Percentiles rank a stretch among this genome's conserved stretches.
phyloP scores from a whole-genome alignment of 73 alveolate genomes.

The Paramecium tetraurelia region DNA sequence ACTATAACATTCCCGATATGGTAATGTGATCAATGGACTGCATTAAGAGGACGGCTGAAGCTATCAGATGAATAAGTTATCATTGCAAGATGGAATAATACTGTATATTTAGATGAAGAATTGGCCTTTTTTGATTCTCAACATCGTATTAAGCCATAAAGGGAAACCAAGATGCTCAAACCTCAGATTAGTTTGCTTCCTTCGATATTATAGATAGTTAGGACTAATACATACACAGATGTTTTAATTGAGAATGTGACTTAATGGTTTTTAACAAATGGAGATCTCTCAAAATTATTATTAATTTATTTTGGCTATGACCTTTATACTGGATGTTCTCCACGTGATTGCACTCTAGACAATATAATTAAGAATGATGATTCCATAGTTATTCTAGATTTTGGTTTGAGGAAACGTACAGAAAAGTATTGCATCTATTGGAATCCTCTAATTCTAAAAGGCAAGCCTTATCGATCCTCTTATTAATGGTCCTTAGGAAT shows the following conservation, averaged over 20 bases:
- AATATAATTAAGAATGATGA: constrained; percentile 34
- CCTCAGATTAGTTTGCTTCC: not conserved
- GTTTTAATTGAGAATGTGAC: not conserved
- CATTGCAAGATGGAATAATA: constrained; percentile 5
- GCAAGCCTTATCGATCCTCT: not conserved
- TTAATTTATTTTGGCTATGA: not conserved
- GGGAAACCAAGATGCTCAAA: not conserved
- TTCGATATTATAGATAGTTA: not conserved
- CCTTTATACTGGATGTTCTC: not conserved
- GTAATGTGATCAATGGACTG: constrained; percentile 44
- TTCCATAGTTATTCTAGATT: constrained; percentile 6
- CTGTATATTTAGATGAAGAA: constrained; percentile 33
- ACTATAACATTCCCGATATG: constrained; percentile 39
- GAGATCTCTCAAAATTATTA: constrained; percentile 46
- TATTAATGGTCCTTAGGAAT: constrained; percentile 26
- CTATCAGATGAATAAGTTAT: constrained; percentile 33
- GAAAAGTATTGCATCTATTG: constrained; percentile 38
- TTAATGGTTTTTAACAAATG: not conserved
- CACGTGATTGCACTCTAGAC: constrained; percentile 35
- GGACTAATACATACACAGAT: constrained; percentile 29
- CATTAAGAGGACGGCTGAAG: constrained; percentile 34
- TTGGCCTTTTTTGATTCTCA: not conserved
- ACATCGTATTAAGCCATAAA: constrained; percentile 5
- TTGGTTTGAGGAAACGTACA: constrained; percentile 25
- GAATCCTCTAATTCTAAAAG: constrained; percentile 43